Percentiles rank a stretch among this genome's conserved stretches.
phyloP scores from a whole-genome alignment of 805 yeast genomes.

The Kodamaea leandrae region DNA sequence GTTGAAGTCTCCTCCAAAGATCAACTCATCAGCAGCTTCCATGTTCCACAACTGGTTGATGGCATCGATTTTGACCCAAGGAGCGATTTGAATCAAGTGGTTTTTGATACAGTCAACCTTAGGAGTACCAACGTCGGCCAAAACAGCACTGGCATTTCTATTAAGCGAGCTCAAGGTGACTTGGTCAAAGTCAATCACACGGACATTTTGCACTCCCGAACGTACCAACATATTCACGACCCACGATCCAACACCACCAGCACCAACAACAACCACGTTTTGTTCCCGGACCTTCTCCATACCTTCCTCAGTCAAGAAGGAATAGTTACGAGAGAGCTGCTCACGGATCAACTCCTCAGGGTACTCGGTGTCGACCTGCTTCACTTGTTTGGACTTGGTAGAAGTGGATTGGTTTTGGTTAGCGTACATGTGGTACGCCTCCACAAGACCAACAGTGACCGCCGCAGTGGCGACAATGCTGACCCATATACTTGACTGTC shows the following conservation, averaged over 20 bases:
- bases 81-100: constrained; percentile 75
- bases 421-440: constrained; percentile 29
- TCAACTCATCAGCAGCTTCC: constrained; percentile 60
- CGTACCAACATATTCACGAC: constrained; percentile 87
- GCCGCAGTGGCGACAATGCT: constrained; percentile 24
- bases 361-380: constrained; percentile 18
- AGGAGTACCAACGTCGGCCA: constrained; percentile 87
- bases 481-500: constrained; percentile 4
- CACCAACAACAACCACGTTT: constrained; percentile 79
- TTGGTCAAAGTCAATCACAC: constrained; percentile 93
- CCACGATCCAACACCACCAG: constrained; percentile 99
- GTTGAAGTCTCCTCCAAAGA: constrained; percentile 44
- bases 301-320: constrained; percentile 86
- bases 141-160: constrained; percentile 91
- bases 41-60: constrained; percentile 74
- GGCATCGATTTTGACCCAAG: constrained; percentile 88
- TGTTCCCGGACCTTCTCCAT: constrained; percentile 68
- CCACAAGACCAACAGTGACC: constrained; percentile 35
- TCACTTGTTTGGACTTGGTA: constrained; percentile 2
- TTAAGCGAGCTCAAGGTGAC: constrained; percentile 88
- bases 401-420: constrained; percentile 4
- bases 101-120: constrained; percentile 77
- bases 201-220: constrained; percentile 78
- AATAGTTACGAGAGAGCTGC: constrained; percentile 91
- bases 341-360: constrained; percentile 77